These are phyloP conservation scores for Metschnikowia peoriensis DNA, from an alignment of 805 yeast species.

Conservation along the genomic window DNA sequence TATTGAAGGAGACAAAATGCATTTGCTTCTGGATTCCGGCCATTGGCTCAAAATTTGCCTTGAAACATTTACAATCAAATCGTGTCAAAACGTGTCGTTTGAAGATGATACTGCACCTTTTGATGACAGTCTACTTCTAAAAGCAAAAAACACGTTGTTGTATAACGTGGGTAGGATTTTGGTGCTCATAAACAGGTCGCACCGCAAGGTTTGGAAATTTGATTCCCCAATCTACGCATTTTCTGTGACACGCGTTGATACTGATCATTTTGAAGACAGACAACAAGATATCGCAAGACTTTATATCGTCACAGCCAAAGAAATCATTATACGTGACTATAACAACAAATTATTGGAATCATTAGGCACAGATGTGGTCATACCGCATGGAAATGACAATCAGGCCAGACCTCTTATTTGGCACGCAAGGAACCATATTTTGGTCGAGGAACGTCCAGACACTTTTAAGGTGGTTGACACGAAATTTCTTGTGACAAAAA, in stretches of 20 bases:
- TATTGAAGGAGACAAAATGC: not conserved
- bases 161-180: not conserved
- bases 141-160: not conserved
- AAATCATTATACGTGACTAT: constrained; percentile 6
- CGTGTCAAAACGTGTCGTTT: not conserved
- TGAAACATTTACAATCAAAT: not conserved
- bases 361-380: not conserved
- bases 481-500: not conserved
- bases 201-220: not conserved
- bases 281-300: not conserved
- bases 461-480: constrained; percentile 1
- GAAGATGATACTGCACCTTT: not conserved
- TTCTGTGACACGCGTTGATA: not conserved
- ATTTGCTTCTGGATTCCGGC: constrained; percentile 2
- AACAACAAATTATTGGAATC: not conserved
- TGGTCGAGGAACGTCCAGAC: constrained; percentile 14
- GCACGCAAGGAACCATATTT: constrained; percentile 5
- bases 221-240: constrained; percentile 2
- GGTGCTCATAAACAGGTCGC: not conserved
- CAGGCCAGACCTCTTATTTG: constrained; percentile 15
- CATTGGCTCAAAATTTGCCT: not conserved
- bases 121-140: not conserved
- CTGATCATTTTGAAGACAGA: not conserved
- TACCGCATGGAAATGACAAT: constrained; percentile 15
- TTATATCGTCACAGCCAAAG: constrained; percentile 8